Evolutionary conservation across 129 eudicot genomes (phyloP).

Genomic region (Tagetes patula): DNA sequence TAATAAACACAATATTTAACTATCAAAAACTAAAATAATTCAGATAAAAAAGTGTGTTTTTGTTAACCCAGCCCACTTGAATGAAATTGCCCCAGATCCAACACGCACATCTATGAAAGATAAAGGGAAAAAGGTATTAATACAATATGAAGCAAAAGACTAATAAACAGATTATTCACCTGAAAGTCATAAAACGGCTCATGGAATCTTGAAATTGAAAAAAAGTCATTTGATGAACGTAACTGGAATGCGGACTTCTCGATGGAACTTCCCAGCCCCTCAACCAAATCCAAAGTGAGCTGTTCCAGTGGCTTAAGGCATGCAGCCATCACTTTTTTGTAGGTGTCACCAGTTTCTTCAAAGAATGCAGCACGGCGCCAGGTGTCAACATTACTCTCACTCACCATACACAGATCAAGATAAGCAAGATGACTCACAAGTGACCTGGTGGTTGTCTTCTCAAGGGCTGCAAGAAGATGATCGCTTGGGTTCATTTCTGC

Average conservation of each 20-base stretch:
- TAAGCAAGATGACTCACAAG: slow-evolving; percentile 80
- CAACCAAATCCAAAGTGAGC: slow-evolving; percentile 54
- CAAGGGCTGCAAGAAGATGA: slow-evolving; percentile 77
- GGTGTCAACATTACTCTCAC: slow-evolving; percentile 77
- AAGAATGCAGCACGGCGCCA: slow-evolving; percentile 97
- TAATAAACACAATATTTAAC: too few species aligned
- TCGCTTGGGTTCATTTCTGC: slow-evolving; percentile 92
- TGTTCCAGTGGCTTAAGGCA: slow-evolving; percentile 80
- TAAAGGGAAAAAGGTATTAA: not conserved
- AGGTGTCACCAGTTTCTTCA: slow-evolving; percentile 91
- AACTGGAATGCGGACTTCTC: slow-evolving; percentile 54
- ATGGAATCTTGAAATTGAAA: slow-evolving; percentile 39
- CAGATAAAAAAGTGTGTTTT: too few species aligned
- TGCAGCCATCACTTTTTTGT: slow-evolving; percentile 72
- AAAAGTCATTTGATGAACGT: slow-evolving; percentile 45
- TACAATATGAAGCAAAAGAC: not conserved
- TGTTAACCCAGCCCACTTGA: too few species aligned
- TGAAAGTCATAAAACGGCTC: slow-evolving; percentile 74
- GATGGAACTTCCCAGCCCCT: slow-evolving; percentile 46
- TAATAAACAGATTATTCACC: slow-evolving; percentile 36
- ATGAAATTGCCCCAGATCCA: not conserved
- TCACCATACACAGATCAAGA: slow-evolving; percentile 87
- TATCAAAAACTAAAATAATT: too few species aligned
- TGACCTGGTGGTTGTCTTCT: slow-evolving; percentile 60
- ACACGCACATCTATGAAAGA: not conserved